These are phyloP conservation scores for Phytophthora syringae DNA, from an alignment of 352 stramenopile genomes.

Conservation along the genomic window DNA sequence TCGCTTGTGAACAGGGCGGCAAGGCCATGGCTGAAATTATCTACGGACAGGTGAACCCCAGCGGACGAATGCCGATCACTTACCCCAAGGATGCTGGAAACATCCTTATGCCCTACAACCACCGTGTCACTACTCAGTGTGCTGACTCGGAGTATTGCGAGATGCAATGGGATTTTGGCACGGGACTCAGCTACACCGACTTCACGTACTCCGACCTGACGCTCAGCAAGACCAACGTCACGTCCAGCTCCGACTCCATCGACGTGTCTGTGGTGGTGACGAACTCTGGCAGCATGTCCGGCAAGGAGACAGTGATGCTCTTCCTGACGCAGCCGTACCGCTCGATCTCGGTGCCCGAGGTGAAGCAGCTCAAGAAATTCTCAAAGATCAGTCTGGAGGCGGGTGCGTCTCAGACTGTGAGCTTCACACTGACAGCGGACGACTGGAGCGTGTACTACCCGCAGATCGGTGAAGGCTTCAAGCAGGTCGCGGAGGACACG, in stretches of 20 bases:
- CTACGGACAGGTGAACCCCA: slow-evolving; percentile 78
- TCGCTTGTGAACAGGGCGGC: slow-evolving; percentile 74
- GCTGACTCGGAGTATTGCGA: slow-evolving; percentile 44
- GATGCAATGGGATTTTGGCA: slow-evolving; percentile 69
- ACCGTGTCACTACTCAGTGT: slow-evolving; percentile 54
- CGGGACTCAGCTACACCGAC: slow-evolving; percentile 71
- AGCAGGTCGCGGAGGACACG: slow-evolving; percentile 61
- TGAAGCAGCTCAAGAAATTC: slow-evolving; percentile 85
- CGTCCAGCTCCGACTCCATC: slow-evolving; percentile 34
- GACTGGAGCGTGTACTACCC: slow-evolving; percentile 67
- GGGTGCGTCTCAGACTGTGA: slow-evolving; percentile 32
- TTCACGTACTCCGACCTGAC: slow-evolving; percentile 57
- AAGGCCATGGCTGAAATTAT: slow-evolving; percentile 84
- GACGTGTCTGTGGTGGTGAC: slow-evolving; percentile 60
- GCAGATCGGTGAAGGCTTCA: slow-evolving; percentile 59
- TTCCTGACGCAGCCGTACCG: slow-evolving; percentile 73
- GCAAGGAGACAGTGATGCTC: slow-evolving; percentile 78
- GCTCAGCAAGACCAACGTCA: slow-evolving; percentile 69
- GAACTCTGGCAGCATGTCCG: slow-evolving; percentile 57
- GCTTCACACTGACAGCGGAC: slow-evolving; percentile 45
- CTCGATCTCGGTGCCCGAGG: slow-evolving; percentile 62
- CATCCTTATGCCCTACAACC: slow-evolving; percentile 72
- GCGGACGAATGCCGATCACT: slow-evolving; percentile 78
- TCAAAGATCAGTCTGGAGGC: slow-evolving; percentile 65
- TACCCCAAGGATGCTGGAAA: slow-evolving; percentile 69